These are phyloP conservation scores for Phytophthora pini DNA, from an alignment of 352 stramenopile genomes.

Conservation along the genomic window DNA sequence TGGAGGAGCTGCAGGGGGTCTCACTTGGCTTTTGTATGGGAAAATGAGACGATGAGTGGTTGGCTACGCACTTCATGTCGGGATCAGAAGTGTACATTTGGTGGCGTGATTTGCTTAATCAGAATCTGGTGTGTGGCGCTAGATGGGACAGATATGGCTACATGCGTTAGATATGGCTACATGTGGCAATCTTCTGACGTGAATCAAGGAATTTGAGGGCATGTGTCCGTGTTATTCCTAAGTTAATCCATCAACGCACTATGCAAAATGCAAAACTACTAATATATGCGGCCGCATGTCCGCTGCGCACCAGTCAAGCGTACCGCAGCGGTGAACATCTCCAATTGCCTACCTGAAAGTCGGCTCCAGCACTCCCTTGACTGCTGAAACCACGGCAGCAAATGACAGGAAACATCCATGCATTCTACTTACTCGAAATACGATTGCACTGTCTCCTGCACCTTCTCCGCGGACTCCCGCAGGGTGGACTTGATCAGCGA, in stretches of 20 bases:
- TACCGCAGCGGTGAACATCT: slow-evolving; percentile 16
- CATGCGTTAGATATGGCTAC: neutral
- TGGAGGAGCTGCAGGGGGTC: neutral
- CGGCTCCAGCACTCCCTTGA: slow-evolving; percentile 20
- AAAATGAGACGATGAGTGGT: slow-evolving; percentile 8
- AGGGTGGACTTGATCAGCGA: slow-evolving; percentile 43
- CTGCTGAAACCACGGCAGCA: slow-evolving; percentile 15
- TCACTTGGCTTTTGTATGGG: slow-evolving; percentile 25
- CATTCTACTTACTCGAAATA: slow-evolving; percentile 38
- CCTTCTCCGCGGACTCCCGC: slow-evolving; percentile 34
- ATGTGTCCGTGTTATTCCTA: slow-evolving; percentile 39
- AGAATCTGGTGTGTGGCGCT: neutral
- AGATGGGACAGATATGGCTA: neutral
- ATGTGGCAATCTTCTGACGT: neutral
- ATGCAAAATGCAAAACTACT: slow-evolving; percentile 45
- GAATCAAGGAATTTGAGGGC: neutral
- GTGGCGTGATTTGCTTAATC: neutral
- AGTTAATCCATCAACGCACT: slow-evolving; percentile 45
- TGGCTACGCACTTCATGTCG: neutral
- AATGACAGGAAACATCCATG: slow-evolving; percentile 17
- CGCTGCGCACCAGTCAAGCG: slow-evolving; percentile 3
- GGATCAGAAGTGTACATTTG: neutral
- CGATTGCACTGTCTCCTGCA: slow-evolving; percentile 37
- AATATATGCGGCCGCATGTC: slow-evolving; percentile 39
- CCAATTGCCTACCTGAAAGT: slow-evolving; percentile 21